These are phyloP conservation scores for Ananas comosus DNA, from an alignment of 176 grass and related monocot genomes.

Conservation along the genomic window DNA sequence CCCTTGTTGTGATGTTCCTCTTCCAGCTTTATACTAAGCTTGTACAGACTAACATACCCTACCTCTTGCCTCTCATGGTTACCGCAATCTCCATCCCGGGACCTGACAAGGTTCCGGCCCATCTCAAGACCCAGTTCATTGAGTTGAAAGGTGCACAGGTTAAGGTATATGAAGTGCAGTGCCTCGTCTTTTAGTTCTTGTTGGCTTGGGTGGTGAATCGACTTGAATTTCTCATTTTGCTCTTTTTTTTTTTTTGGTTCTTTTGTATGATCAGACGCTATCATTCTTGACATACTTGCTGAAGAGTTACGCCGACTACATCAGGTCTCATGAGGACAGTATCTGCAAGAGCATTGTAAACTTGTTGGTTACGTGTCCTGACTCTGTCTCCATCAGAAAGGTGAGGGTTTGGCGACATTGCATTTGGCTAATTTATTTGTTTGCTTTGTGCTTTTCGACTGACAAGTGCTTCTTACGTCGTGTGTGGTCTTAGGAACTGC, in stretches of 20 bases:
- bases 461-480: not conserved
- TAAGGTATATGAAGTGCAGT: slow-evolving; percentile 40
- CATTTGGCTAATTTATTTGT: not conserved
- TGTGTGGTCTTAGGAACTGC: slow-evolving; percentile 53
- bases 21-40: slow-evolving; percentile 95
- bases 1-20: slow-evolving; percentile 97
- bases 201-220: not conserved
- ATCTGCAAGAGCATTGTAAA: slow-evolving; percentile 99
- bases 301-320: slow-evolving; percentile 92
- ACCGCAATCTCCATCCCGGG: slow-evolving; percentile 71
- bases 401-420: slow-evolving; percentile 13
- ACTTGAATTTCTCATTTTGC: not conserved
- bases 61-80: slow-evolving; percentile 85
- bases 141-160: slow-evolving; percentile 96
- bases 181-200: not conserved
- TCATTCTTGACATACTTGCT: slow-evolving; percentile 90
- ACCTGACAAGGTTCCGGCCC: slow-evolving; percentile 64
- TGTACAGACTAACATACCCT: slow-evolving; percentile 93
- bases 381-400: slow-evolving; percentile 98
- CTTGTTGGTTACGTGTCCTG: slow-evolving; percentile 95
- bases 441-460: slow-evolving; percentile 15
- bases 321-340: slow-evolving; percentile 90
- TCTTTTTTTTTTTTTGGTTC: slow-evolving; percentile 13
- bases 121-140: slow-evolving; percentile 72
- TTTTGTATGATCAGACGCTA: slow-evolving; percentile 41